Conservation (phyloP, 1,284 basidiomycete species). For the Hypsizygus ulmarius region DNA sequence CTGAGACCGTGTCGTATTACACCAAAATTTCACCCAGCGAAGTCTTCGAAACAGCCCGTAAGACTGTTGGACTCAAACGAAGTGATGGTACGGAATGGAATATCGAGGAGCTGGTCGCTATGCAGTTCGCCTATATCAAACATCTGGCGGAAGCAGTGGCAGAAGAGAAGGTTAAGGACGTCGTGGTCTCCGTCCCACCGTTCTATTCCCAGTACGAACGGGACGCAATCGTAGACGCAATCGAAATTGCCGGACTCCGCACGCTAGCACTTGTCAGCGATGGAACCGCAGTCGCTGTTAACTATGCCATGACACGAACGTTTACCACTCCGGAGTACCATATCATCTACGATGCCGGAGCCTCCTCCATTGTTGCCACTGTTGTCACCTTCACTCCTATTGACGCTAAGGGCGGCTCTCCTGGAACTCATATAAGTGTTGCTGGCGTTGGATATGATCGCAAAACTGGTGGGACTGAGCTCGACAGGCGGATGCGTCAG, state of each 20-base stretch:
- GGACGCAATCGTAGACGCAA: conserved; percentile 86
- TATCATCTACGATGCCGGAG: conserved; percentile 93
- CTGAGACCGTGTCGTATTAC: conserved; percentile 61
- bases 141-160: conserved; percentile 81
- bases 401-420: conserved; percentile 50
- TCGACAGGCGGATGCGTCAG: conserved; percentile 84
- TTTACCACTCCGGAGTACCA: conserved; percentile 86
- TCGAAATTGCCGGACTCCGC: conserved; percentile 86
- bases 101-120: conserved; percentile 90
- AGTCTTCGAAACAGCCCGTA: conserved; percentile 54
- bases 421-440: conserved; percentile 75
- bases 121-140: conserved; percentile 91
- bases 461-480: conserved; percentile 74
- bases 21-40: conserved; percentile 64
- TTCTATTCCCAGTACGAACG: conserved; percentile 88
- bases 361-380: conserved; percentile 84
- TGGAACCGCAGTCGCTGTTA: conserved; percentile 89
- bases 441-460: conserved; percentile 81
- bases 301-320: conserved; percentile 93
- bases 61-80: conserved; percentile 56
- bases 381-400: conserved; percentile 78
- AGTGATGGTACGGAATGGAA: conserved; percentile 71
- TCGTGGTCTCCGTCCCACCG: conserved; percentile 83
- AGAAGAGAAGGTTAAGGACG: conserved; percentile 76
- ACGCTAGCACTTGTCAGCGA: conserved; percentile 89